These are phyloP conservation scores for Nicotiana obtusifolia DNA, from an alignment of 257 asterid species.

Conservation along the genomic window DNA sequence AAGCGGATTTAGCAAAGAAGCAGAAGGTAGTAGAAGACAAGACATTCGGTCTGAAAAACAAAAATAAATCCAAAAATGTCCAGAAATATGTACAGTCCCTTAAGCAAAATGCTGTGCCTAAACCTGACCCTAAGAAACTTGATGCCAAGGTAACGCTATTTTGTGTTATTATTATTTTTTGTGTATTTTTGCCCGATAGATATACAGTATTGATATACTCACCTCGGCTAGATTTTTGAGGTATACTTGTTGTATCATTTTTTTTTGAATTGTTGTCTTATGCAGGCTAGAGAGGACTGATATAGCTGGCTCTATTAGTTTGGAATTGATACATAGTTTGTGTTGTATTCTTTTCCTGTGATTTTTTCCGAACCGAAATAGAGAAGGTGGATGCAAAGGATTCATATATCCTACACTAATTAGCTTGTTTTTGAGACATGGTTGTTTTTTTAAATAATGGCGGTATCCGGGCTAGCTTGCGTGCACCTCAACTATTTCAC, in stretches of 20 bases:
- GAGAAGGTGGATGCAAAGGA: not conserved
- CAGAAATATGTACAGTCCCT: slow-evolving; percentile 93
- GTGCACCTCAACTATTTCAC: too few relatives aligned
- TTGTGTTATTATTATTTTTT: not conserved
- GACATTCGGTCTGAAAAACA: slow-evolving; percentile 96
- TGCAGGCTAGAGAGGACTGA: not conserved
- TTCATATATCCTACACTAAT: not conserved
- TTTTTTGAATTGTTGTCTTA: not conserved
- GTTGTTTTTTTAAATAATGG: not conserved
- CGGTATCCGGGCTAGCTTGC: too few relatives aligned
- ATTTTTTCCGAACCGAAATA: not conserved
- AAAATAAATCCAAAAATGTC: slow-evolving; percentile 85
- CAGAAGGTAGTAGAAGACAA: slow-evolving; percentile 92
- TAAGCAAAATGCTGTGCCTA: slow-evolving; percentile 71
- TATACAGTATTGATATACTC: not conserved
- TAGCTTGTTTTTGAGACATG: not conserved
- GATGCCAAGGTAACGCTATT: slow-evolving; percentile 54
- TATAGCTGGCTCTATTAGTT: not conserved
- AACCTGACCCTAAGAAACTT: slow-evolving; percentile 52
- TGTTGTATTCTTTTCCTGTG: not conserved
- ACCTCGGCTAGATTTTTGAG: not conserved
- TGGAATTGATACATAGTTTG: not conserved
- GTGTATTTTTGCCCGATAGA: not conserved
- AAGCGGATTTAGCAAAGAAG: slow-evolving; percentile 84
- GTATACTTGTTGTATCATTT: not conserved